Conservation (phyloP, 108 stramenopile species). For the Fragilariopsis cylindrus region DNA sequence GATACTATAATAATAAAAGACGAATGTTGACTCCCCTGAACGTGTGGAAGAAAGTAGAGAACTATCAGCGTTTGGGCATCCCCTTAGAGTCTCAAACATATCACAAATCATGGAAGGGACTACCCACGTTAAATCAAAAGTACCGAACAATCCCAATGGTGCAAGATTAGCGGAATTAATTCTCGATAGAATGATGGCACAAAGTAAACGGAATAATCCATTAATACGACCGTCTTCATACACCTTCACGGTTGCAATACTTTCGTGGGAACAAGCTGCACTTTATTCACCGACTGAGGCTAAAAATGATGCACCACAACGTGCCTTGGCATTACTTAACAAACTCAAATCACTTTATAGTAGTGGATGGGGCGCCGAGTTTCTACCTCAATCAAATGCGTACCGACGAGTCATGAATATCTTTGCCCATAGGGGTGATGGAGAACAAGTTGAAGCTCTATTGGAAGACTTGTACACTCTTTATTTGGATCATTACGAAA, state of each 20-base stretch:
- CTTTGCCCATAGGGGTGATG: slow-evolving; percentile 36
- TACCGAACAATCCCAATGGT: slow-evolving; percentile 11
- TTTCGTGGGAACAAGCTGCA: slow-evolving; percentile 27
- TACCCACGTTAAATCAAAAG: slow-evolving; percentile 24
- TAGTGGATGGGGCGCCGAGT: slow-evolving; percentile 31
- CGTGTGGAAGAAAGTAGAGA: slow-evolving; percentile 34
- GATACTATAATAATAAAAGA: neutral
- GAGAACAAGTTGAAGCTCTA: slow-evolving; percentile 36
- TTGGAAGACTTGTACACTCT: slow-evolving; percentile 35
- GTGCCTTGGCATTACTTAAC: slow-evolving; percentile 27
- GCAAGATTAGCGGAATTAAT: slow-evolving; percentile 40
- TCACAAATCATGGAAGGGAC: slow-evolving; percentile 34
- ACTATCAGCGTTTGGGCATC: slow-evolving; percentile 25
- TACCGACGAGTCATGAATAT: slow-evolving; percentile 37
- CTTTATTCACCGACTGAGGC: slow-evolving; percentile 8
- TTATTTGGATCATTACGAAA: slow-evolving; percentile 29
- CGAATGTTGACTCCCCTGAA: slow-evolving; percentile 13
- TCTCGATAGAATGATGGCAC: slow-evolving; percentile 28
- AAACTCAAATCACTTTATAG: slow-evolving; percentile 27
- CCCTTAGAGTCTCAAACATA: slow-evolving; percentile 26
- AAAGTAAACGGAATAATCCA: slow-evolving; percentile 24
- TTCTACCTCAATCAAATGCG: slow-evolving; percentile 29
- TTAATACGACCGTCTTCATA: slow-evolving; percentile 23
- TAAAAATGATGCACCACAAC: slow-evolving; percentile 30
- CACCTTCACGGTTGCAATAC: slow-evolving; percentile 28